phyloP scores from a whole-genome alignment of 257 asterid species.

The Perilla frutescens region DNA sequence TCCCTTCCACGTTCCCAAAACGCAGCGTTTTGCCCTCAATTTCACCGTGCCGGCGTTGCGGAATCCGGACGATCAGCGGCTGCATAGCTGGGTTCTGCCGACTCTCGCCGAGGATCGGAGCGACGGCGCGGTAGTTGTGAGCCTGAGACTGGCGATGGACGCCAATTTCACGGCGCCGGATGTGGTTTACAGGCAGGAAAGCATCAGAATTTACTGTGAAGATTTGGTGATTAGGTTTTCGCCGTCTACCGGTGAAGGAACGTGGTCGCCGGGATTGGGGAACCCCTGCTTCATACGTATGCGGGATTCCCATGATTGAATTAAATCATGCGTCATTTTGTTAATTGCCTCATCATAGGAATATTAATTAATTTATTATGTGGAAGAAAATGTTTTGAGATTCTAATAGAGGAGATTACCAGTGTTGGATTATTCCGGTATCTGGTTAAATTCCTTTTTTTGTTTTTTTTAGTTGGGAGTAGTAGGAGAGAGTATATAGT shows the following conservation, averaged over 20 bases:
- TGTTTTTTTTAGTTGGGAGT: too few species aligned
- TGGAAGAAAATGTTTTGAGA: too few species aligned
- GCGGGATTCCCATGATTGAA: not conserved
- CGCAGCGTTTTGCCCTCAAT: not conserved
- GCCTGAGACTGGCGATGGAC: constrained; percentile 45
- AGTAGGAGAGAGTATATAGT: too few species aligned
- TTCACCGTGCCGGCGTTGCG: constrained; percentile 26
- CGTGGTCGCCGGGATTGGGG: constrained; percentile 16
- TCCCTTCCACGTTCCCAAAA: constrained; percentile 31
- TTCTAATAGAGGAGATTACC: too few species aligned
- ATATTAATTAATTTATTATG: too few species aligned
- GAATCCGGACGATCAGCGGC: not conserved
- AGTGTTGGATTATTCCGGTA: too few species aligned
- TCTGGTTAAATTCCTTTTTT: too few species aligned
- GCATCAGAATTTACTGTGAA: constrained; percentile 48
- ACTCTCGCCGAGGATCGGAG: constrained; percentile 27
- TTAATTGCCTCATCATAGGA: too few species aligned
- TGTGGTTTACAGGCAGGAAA: constrained; percentile 29
- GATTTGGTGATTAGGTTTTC: constrained; percentile 41
- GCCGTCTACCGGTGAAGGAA: constrained; percentile 40
- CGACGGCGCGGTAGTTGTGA: constrained; percentile 34
- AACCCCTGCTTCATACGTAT: constrained; percentile 41
- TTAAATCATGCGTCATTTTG: too few species aligned
- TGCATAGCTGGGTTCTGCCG: constrained; percentile 23
- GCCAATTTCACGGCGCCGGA: constrained; percentile 33